Conservation (phyloP, 305 asterid species). For the Fraxinus angustifolia region DNA sequence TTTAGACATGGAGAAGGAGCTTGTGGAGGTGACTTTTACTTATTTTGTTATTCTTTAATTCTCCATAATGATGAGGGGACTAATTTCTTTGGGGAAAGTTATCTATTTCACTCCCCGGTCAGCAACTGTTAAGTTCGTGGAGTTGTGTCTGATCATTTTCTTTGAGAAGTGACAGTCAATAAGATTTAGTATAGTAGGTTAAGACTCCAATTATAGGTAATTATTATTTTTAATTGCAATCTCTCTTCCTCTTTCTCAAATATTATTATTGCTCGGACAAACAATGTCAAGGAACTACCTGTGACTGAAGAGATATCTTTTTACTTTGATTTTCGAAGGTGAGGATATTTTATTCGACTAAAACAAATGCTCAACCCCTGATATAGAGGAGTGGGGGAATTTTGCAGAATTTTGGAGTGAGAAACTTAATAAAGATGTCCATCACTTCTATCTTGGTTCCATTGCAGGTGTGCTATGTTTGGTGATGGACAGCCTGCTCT, state of each 20-base stretch:
- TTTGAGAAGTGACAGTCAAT: constrained; percentile 8
- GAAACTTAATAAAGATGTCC: constrained; percentile 63
- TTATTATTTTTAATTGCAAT: constrained; percentile 25
- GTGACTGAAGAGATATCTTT: constrained; percentile 50
- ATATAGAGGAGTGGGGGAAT: constrained; percentile 46
- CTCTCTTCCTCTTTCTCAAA: constrained; percentile 36
- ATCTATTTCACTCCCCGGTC: neutral
- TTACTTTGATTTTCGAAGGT: constrained; percentile 57
- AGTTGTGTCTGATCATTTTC: neutral
- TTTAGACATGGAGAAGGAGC: constrained; percentile 93
- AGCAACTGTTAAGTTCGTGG: neutral
- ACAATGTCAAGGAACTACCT: constrained; percentile 56
- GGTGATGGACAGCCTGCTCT: constrained; percentile 33
- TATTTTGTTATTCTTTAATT: neutral
- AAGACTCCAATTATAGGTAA: constrained; percentile 15
- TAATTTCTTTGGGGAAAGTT: neutral
- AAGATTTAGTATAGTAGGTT: constrained; percentile 13
- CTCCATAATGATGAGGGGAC: neutral
- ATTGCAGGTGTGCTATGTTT: constrained; percentile 75
- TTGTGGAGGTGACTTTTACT: constrained; percentile 62
- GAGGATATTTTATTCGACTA: constrained; percentile 50
- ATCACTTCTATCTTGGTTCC: constrained; percentile 82
- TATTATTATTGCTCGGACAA: constrained; percentile 52
- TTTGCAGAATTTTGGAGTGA: constrained; percentile 39
- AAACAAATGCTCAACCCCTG: constrained; percentile 34